Conservation (phyloP, 1,284 basidiomycete genomes). For the Austroboletus rostrupii region DNA sequence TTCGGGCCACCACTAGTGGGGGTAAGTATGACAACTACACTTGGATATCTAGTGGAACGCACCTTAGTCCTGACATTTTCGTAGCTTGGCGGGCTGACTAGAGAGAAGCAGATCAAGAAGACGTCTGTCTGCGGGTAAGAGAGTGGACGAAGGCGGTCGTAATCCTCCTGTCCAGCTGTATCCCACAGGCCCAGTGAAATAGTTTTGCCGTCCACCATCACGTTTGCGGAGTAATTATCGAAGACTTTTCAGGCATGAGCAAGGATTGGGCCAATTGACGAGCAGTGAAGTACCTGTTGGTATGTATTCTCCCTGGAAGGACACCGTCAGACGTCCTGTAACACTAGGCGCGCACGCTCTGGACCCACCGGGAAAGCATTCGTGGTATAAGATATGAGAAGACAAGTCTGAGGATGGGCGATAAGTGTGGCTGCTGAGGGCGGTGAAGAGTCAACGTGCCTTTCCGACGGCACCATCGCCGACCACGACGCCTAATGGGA, state of each 20-base stretch:
- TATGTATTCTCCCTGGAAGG: conserved; percentile 86
- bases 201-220: conserved; percentile 98
- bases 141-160: conserved; percentile 94
- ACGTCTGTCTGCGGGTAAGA: conserved; percentile 99
- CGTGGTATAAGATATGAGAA: conserved; percentile 96
- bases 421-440: conserved; percentile 11
- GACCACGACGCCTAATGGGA: conserved; percentile 84
- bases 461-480: conserved; percentile 99
- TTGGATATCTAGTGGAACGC: conserved; percentile 20
- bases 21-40: conserved; percentile 4
- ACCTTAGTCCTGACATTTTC: conserved; percentile 99
- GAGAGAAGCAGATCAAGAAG: conserved; percentile 98
- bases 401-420: conserved; percentile 69
- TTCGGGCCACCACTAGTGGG: conserved; percentile 86
- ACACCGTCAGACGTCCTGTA: conserved; percentile 16
- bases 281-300: conserved; percentile 69
- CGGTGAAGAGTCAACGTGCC: conserved; percentile 46
- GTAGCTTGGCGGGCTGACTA: conserved; percentile 95
- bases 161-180: conserved; percentile 99
- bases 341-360: neutral
- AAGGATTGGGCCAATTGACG: conserved; percentile 3
- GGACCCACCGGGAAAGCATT: conserved; percentile 86
- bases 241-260: conserved; percentile 56
- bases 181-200: conserved; percentile 98
- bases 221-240: conserved; percentile 94